Conservation (phyloP, 768 basidiomycete species). For the Russula virescens region DNA sequence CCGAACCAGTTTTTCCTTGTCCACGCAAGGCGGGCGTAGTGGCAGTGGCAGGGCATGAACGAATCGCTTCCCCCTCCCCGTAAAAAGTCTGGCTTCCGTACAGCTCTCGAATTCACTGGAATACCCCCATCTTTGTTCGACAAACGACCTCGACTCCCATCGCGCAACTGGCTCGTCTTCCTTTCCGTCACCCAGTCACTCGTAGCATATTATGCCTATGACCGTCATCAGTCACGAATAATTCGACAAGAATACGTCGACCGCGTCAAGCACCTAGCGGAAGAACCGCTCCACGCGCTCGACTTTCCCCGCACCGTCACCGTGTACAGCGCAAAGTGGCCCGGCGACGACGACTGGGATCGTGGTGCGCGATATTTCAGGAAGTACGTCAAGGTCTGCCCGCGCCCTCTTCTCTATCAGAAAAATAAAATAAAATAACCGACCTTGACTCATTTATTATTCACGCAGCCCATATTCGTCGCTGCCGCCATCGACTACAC, state of each 20-base stretch:
- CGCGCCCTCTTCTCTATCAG: constrained; percentile 5
- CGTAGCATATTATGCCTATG: constrained; percentile 75
- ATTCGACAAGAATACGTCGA: constrained; percentile 76
- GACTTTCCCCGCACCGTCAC: constrained; percentile 73
- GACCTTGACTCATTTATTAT: constrained; percentile 19
- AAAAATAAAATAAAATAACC: no score
- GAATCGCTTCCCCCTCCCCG: neutral
- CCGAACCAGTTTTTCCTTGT: neutral
- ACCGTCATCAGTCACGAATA: constrained; percentile 71
- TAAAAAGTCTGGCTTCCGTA: constrained; percentile 48
- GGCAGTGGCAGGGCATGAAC: constrained; percentile 2
- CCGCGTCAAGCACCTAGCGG: constrained; percentile 71
- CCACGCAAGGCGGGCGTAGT: no score
- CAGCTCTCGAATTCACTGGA: constrained; percentile 61
- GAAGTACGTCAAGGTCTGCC: constrained; percentile 90
- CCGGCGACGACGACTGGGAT: constrained; percentile 90
- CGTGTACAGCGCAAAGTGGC: constrained; percentile 88
- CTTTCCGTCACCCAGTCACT: constrained; percentile 66
- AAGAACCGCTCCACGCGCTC: constrained; percentile 56
- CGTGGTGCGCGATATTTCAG: constrained; percentile 83
- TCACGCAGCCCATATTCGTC: constrained; percentile 76
- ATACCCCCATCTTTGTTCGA: constrained; percentile 71
- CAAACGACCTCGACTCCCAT: constrained; percentile 81
- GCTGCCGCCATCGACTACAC: constrained; percentile 94
- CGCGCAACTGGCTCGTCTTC: constrained; percentile 94